Evolutionary conservation across 192 early-diverging fungal species (phyloP).

Genomic region (Entomortierella parvispora): DNA sequence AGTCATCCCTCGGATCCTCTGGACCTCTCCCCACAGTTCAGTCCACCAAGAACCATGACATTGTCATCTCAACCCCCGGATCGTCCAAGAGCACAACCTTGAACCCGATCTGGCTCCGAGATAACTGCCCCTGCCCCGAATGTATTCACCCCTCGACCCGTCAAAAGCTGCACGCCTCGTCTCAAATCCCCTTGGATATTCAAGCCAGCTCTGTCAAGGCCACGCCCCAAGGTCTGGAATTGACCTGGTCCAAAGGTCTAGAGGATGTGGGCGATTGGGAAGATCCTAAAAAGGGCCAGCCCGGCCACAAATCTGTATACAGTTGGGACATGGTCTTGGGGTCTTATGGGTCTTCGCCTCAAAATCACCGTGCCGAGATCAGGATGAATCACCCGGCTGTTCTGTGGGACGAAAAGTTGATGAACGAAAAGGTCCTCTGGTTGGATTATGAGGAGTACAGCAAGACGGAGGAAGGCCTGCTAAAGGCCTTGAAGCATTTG

Average conservation of each 20-base stretch:
- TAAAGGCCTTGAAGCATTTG: slow-evolving; percentile 63
- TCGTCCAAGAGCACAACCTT: slow-evolving; percentile 13
- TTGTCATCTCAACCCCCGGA: slow-evolving; percentile 16
- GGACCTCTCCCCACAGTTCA: slow-evolving; percentile 6
- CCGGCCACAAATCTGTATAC: slow-evolving; percentile 31
- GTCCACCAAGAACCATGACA: background rate
- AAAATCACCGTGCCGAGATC: slow-evolving; percentile 16
- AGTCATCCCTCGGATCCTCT: background rate
- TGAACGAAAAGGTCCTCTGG: slow-evolving; percentile 57
- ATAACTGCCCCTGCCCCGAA: slow-evolving; percentile 66
- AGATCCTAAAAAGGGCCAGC: slow-evolving; percentile 29
- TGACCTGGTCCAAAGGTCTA: slow-evolving; percentile 61
- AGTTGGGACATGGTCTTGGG: slow-evolving; percentile 48
- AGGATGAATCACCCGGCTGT: slow-evolving; percentile 44
- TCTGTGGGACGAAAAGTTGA: slow-evolving; percentile 54
- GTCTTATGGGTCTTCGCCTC: slow-evolving; percentile 27
- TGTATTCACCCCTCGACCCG: slow-evolving; percentile 67
- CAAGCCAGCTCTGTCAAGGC: slow-evolving; percentile 22
- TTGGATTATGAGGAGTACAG: slow-evolving; percentile 68
- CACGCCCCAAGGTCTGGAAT: slow-evolving; percentile 38
- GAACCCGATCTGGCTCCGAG: slow-evolving; percentile 64
- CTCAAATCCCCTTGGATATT: slow-evolving; percentile 62
- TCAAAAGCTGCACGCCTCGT: slow-evolving; percentile 67
- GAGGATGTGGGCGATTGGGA: slow-evolving; percentile 48
- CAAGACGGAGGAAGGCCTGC: slow-evolving; percentile 61